These are phyloP conservation scores for Nicotiana benthamiana DNA, from an alignment of 257 asterid genomes.

Conservation along the genomic window DNA sequence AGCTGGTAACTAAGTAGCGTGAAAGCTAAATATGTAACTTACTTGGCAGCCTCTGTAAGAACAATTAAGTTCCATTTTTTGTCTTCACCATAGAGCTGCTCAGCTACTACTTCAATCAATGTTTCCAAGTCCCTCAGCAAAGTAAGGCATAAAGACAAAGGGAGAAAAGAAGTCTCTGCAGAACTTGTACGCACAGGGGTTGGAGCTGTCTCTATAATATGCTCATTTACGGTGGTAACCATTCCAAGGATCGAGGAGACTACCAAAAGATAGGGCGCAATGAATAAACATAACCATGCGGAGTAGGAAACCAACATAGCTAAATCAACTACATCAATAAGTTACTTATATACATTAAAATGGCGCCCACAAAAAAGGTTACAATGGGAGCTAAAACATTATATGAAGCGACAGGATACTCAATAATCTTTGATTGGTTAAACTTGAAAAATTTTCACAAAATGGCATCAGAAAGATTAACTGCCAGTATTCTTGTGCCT, in stretches of 20 bases:
- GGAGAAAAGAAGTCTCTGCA: slow-evolving; percentile 55
- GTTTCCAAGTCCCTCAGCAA: slow-evolving; percentile 94
- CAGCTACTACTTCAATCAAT: slow-evolving; percentile 87
- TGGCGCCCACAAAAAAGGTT: neutral
- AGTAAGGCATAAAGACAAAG: slow-evolving; percentile 74
- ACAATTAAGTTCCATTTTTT: slow-evolving; percentile 88
- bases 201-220: slow-evolving; percentile 68
- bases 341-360: neutral
- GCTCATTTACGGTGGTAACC: slow-evolving; percentile 66
- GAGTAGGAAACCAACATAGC: neutral
- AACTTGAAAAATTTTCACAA: neutral
- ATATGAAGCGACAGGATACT: neutral
- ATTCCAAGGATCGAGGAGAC: slow-evolving; percentile 82
- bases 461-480: neutral
- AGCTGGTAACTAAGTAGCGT: neutral
- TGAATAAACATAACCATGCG: neutral
- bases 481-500: neutral
- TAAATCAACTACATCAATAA: neutral
- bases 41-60: slow-evolving; percentile 74
- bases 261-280: slow-evolving; percentile 27
- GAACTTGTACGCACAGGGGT: slow-evolving; percentile 21
- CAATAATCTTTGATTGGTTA: neutral
- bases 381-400: neutral
- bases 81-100: slow-evolving; percentile 69
- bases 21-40: slow-evolving; percentile 12